Evolutionary conservation across 2,329 filamentous ascomycete species (phyloP).

Genomic region (Tolypocladium cylindrosporum): DNA sequence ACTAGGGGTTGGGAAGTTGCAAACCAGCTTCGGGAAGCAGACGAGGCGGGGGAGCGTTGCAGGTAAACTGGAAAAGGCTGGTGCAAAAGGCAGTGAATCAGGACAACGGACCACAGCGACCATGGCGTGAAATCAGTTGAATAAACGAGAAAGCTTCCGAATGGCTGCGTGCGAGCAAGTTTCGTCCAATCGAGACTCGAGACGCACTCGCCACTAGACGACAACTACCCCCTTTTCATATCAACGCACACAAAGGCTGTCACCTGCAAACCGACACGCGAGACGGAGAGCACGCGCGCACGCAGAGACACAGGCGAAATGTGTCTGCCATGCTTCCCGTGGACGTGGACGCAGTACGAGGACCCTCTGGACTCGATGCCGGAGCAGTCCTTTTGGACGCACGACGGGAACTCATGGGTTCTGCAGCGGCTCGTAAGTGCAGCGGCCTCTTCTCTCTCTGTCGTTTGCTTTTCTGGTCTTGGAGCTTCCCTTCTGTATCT

Average conservation of each 20-base stretch:
- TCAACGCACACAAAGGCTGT: background rate
- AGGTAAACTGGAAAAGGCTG: background rate
- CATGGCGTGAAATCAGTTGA: background rate
- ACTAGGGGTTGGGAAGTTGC: background rate
- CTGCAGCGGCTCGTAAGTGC: constrained; percentile 29
- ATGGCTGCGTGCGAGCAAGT: background rate
- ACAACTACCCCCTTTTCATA: too few relatives aligned
- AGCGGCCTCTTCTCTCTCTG: background rate
- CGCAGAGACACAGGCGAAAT: constrained; percentile 10
- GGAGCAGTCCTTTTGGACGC: constrained; percentile 31
- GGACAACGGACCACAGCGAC: background rate
- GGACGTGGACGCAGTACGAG: constrained; percentile 37
- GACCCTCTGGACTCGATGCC: constrained; percentile 26
- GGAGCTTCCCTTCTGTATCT: background rate
- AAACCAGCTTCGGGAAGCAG: background rate
- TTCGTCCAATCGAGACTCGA: background rate
- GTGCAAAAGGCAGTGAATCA: too few relatives aligned
- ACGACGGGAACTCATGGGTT: constrained; percentile 23
- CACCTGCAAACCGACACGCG: background rate
- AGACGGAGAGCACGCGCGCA: background rate
- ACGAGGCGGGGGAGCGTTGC: background rate
- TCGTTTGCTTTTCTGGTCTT: background rate
- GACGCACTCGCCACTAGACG: background rate
- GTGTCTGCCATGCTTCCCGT: constrained; percentile 45
- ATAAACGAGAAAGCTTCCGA: too few relatives aligned